Evolutionary conservation across 2,329 filamentous ascomycete genomes (phyloP), one percentile per base, ranked within the genome.

Genomic region (Pseudogymnoascus sp.): DNA sequence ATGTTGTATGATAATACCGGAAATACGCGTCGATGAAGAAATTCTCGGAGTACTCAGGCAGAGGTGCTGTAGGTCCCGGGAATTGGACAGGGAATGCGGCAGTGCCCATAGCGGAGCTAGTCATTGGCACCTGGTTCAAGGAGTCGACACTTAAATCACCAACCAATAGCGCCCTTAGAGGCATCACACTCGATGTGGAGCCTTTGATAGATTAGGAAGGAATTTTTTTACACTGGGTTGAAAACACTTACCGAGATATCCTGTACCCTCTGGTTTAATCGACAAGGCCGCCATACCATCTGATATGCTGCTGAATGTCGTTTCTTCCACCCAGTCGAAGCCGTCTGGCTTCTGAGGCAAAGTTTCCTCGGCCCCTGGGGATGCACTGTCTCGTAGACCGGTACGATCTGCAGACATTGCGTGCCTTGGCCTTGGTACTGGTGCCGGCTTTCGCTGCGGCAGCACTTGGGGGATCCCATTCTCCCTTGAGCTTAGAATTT

Each of bases 221-320:
- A 9, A 17, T 1, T 17, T 31, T 17, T 17, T 21, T 21, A 10
- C 9, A 17, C n/a, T 0, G 15, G 15, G 15, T 53, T 17, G 23
- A 31, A 23, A n/a, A 21, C n/a, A 19, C 63, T 26, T 63, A 68
- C 67, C 66, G 17, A 76, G 64, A 64, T 76, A 76, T 4, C 74
- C 74, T 13, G 72, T 68, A 4, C 74, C 74, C 35, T 70, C 73
- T 1, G 73, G 73, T 23, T 75, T 71, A 13, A 76, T 72, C 2
- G 74, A 72, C 13, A 76, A 63, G 1, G 74, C 71, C 8, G 74
- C 74, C 73, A 76, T 76, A 19, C 74, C 74, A 68, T 76, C 74
- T 11, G 64, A 65, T 6, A 68, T 21, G 13, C 60, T 60, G 44
- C 35, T 64, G 6, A 67, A 42, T 3, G 60, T 64, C 2, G 60